These are phyloP conservation scores for Sporothrix pallida DNA, from an alignment of 2,329 filamentous ascomycete species.

Conservation along the genomic window DNA sequence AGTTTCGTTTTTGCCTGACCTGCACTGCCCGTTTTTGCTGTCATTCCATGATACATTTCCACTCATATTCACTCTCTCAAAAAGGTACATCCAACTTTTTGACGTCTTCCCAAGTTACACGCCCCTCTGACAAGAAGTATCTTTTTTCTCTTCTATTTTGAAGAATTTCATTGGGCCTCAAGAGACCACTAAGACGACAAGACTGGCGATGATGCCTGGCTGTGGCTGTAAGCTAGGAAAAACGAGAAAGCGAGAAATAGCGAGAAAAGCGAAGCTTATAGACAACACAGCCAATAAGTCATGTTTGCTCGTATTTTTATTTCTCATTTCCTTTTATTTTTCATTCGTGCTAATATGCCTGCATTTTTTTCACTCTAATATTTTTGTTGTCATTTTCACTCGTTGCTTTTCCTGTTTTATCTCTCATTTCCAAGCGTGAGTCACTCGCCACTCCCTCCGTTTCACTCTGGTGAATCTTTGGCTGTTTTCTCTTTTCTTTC, in stretches of 20 bases:
- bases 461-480: not conserved
- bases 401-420: not conserved
- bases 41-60: not conserved
- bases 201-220: not conserved
- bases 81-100: not conserved
- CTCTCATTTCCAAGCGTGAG: not conserved
- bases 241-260: too few relatives aligned
- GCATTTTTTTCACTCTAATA: not conserved
- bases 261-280: not conserved
- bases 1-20: not conserved
- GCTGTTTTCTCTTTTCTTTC: not conserved
- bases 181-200: not conserved
- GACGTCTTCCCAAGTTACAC: not conserved
- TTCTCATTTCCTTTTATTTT: too few relatives aligned
- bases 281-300: not conserved
- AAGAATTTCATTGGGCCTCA: not conserved
- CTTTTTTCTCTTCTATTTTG: slow-evolving; percentile 8
- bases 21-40: slow-evolving; percentile 14
- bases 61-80: too few relatives aligned
- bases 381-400: not conserved
- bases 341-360: not conserved
- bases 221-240: not conserved
- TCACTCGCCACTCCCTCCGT: slow-evolving; percentile 28
- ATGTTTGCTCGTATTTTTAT: not conserved
- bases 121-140: slow-evolving; percentile 10